Evolutionary conservation across 352 stramenopile species (phyloP).

Genomic region (Phytophthora palmivora): DNA sequence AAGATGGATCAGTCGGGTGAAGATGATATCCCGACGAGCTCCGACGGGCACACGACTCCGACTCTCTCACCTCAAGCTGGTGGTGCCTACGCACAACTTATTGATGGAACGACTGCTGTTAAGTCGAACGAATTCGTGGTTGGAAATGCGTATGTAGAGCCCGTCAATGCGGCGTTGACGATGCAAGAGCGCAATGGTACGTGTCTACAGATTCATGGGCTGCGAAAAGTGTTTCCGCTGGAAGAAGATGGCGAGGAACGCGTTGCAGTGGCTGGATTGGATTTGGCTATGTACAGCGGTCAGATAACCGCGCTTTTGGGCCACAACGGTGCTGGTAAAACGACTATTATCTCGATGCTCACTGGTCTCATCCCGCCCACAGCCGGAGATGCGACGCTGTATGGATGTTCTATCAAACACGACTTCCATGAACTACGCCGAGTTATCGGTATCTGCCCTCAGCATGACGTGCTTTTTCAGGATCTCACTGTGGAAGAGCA

Average conservation of each 20-base stretch:
- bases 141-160: conserved; percentile 40
- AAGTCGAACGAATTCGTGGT: neutral
- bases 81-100: conserved; percentile 26
- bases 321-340: conserved; percentile 90
- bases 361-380: conserved; percentile 85
- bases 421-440: conserved; percentile 91
- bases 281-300: conserved; percentile 91
- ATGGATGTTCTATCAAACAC: conserved; percentile 69
- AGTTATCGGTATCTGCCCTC: conserved; percentile 95
- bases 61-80: conserved; percentile 33
- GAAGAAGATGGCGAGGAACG: conserved; percentile 67
- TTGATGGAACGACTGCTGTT: conserved; percentile 2
- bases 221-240: conserved; percentile 72
- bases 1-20: conserved; percentile 5
- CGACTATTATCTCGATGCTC: conserved; percentile 93
- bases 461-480: conserved; percentile 96
- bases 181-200: conserved; percentile 49
- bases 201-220: conserved; percentile 49
- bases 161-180: conserved; percentile 46
- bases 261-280: conserved; percentile 83
- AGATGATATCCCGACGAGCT: conserved; percentile 6
- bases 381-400: conserved; percentile 71
- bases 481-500: conserved; percentile 96
- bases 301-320: conserved; percentile 94
- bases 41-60: neutral